A percentile compares a stretch with the other conserved stretches of the same genome.
These are phyloP conservation scores for Phytophthora chlamydospora DNA, from an alignment of 352 stramenopile species.

Conservation along the genomic window DNA sequence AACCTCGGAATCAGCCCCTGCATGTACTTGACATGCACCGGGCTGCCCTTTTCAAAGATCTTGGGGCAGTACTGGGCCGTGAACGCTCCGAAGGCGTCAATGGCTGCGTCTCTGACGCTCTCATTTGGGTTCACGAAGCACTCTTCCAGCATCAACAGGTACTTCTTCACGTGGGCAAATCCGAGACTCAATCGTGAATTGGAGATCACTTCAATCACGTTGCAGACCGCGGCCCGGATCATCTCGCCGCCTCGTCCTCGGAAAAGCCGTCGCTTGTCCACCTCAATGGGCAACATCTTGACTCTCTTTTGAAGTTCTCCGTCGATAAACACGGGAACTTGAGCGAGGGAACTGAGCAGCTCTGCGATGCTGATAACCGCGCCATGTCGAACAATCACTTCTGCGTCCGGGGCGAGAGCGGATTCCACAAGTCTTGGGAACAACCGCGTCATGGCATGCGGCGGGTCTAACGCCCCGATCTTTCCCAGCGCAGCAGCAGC, in stretches of 20 bases:
- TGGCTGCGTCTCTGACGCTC: conserved; percentile 88
- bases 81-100: conserved; percentile 87
- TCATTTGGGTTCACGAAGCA: conserved; percentile 96
- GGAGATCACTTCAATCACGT: conserved; percentile 93
- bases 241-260: conserved; percentile 96
- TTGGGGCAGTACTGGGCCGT: conserved; percentile 88
- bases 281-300: conserved; percentile 77
- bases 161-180: conserved; percentile 81
- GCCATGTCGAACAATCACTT: conserved; percentile 94
- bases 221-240: conserved; percentile 93
- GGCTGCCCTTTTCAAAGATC: conserved; percentile 58
- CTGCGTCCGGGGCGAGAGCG: conserved; percentile 83
- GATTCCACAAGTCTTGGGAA: conserved; percentile 87
- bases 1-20: conserved; percentile 64
- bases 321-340: conserved; percentile 66
- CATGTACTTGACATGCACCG: conserved; percentile 55
- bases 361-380: conserved; percentile 92
- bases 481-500: conserved; percentile 85
- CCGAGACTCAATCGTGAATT: conserved; percentile 54
- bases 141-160: conserved; percentile 82
- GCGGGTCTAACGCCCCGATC: conserved; percentile 85
- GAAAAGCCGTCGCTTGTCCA: conserved; percentile 97
- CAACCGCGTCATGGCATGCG: conserved; percentile 70
- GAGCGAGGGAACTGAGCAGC: conserved; percentile 58
- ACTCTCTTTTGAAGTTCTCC: conserved; percentile 73